Evolutionary conservation across 2,329 filamentous ascomycete genomes (phyloP), one percentile per base, ranked within the genome.

Genomic region (Biscogniauxia sp.): DNA sequence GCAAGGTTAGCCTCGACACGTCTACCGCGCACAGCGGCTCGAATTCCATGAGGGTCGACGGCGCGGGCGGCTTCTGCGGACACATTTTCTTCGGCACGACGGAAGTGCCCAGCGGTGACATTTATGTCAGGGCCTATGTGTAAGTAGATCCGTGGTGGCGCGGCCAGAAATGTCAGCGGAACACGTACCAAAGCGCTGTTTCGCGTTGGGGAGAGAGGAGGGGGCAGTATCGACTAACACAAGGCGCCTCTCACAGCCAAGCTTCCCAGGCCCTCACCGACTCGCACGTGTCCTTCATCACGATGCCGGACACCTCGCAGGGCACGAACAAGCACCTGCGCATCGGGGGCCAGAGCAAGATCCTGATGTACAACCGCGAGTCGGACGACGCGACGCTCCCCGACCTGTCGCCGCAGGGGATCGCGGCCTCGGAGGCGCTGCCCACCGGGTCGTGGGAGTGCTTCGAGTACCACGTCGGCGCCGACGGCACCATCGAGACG

Each of bases 351-450:
- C 84, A 87, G 72, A 81, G 75, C 74, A 79, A 81, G 64, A 87
- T 88, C 69, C 73, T 87, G 37, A 87, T 87, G 84, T 87, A 83
- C 78, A 87, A 87, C 78, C 84, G 84, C 71, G 84, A 88, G 68
- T 79, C 80, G 17, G 84, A 87, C 71, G 84, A 88, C 62, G 84
- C 84, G 0, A 87, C 85, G 0, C 80, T 88, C 0, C 85, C 84
- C 0, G 83, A 87, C 59, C 80, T 87, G 20, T 86, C 82, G 0
- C 84, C 85, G 0, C 76, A 85, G 25, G 84, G 85, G 13, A 84
- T 86, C 56, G 82, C 83, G 0, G 71, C 82, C 0, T 87, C 84
- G 2, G 75, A 72, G 1, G 74, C 79, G 2, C 79, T 87, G 32
- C 78, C 83, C 0, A 77, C 82, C 1, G 78, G 77, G 60, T 59